Percentiles rank a stretch among this genome's conserved stretches.
phyloP scores from a whole-genome alignment of 768 basidiomycete genomes.

The Rhizopogon roseolus region DNA sequence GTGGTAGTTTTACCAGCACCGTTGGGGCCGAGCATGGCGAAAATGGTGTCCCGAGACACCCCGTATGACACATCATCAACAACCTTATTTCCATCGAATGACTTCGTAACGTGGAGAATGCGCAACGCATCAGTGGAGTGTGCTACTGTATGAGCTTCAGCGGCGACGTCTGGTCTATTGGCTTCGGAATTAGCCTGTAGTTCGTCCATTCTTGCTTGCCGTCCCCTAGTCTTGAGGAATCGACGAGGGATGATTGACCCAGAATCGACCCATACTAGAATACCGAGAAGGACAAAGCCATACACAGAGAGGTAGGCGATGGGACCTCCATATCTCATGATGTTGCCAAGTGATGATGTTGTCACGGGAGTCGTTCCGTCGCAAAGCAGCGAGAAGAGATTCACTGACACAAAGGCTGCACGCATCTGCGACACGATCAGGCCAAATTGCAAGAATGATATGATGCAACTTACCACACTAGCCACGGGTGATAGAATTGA shows the following conservation, averaged over 20 bases:
- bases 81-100: constrained; percentile 50
- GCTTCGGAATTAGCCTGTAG: constrained; percentile 10
- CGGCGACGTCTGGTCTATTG: constrained; percentile 47
- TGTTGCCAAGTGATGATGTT: constrained; percentile 41
- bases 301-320: constrained; percentile 69
- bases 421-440: constrained; percentile 40
- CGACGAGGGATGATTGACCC: constrained; percentile 48
- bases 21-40: constrained; percentile 76
- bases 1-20: constrained; percentile 83
- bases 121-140: constrained; percentile 54
- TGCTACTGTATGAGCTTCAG: constrained; percentile 45
- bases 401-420: constrained; percentile 70
- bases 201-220: constrained; percentile 7
- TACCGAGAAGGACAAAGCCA: constrained; percentile 48
- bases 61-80: constrained; percentile 74
- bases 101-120: constrained; percentile 59
- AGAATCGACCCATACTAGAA: constrained; percentile 72
- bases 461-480: constrained; percentile 47
- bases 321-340: constrained; percentile 67
- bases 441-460: not conserved
- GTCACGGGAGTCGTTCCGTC: constrained; percentile 46
- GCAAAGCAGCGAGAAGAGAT: constrained; percentile 72
- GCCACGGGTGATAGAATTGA: constrained; percentile 67
- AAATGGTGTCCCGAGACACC: constrained; percentile 56
- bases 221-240: constrained; percentile 20